Base-by-base conservation (phyloP, 306 rosid species). In the Canavalia ensiformis region DNA sequence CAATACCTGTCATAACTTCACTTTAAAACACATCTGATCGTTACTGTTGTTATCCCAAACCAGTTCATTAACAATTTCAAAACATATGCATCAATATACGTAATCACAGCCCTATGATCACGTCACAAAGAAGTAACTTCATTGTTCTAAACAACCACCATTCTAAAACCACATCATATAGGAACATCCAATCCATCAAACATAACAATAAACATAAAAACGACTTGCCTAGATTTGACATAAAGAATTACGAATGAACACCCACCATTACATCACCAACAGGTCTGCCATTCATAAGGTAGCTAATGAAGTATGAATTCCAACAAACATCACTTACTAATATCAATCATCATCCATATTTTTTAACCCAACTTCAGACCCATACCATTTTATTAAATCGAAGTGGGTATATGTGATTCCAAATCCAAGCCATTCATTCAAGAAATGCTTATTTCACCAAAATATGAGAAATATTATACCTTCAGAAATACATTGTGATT, bases 391-490 rank as follows among this genome's bases (percentile, higher is more conserved):
- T 68, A 82, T 82, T 69, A 58, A 60, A 69, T 74, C 18, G 30
- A 71, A 86, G 80, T 75, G 50, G 49, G 64, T 56, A 67, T 51
- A 54, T 44, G 88, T 84, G 77, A 88, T 87, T 82, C 86, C 90
- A 87, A 87, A 76, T 82, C 86, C 90, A 87, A 87, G 78, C 83
- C 88, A 92, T 83, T 83, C 84, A 84, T 81, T 83, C 88, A 74
- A 86, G 68, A 75, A 84, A 74, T 83, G 47, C 87, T 84, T 63
- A 50, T 18, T 86, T 87, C 87, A 83, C 89, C 84, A 76, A 78
- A 82, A 78, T 63, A 84, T 75, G 74, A 58, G 77, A 83, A 88
- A 82, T 62, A 79, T 75, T 75, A 81, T 64, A 80, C 79, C 87
- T 77, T 73, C 77, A 54, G 79, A 78, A 88, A 85, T 88, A 89